A percentile compares a stretch with the other conserved stretches of the same genome.
Evolutionary conservation across 192 early-diverging fungal species (phyloP).

Genomic region (Dissophora globulifera): DNA sequence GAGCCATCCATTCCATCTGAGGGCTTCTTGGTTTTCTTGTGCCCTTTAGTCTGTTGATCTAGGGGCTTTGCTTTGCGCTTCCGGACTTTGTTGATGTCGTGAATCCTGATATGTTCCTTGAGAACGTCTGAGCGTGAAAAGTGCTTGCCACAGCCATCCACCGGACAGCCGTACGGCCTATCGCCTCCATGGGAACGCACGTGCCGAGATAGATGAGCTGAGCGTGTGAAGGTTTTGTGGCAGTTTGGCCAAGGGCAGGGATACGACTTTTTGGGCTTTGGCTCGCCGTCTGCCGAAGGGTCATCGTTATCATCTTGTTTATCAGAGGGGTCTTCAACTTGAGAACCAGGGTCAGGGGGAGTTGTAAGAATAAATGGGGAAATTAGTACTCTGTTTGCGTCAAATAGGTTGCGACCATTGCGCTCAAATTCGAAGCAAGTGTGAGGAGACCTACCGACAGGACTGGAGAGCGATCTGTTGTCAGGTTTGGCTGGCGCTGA

Average conservation of each 20-base stretch:
- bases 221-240: slow-evolving; percentile 51
- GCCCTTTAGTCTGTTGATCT: slow-evolving; percentile 17
- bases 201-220: slow-evolving; percentile 81
- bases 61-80: slow-evolving; percentile 35
- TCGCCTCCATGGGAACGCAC: slow-evolving; percentile 79
- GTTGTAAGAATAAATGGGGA: too few relatives aligned
- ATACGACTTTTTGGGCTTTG: slow-evolving; percentile 43
- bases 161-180: slow-evolving; percentile 74
- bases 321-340: slow-evolving; percentile 11
- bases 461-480: too few relatives aligned
- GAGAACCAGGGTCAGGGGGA: too few relatives aligned
- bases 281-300: neutral
- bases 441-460: too few relatives aligned
- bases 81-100: slow-evolving; percentile 78
- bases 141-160: slow-evolving; percentile 69
- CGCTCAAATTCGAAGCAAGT: too few relatives aligned
- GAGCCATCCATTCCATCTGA: slow-evolving; percentile 37
- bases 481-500: too few relatives aligned
- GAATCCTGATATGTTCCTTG: slow-evolving; percentile 81
- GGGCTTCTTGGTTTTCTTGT: slow-evolving; percentile 37
- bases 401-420: too few relatives aligned
- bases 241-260: slow-evolving; percentile 50
- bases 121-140: slow-evolving; percentile 85
- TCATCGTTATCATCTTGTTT: slow-evolving; percentile 23
- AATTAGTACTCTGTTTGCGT: too few relatives aligned